phyloP scores from a whole-genome alignment of 108 stramenopile species.

The Nannochloropsis salina region DNA sequence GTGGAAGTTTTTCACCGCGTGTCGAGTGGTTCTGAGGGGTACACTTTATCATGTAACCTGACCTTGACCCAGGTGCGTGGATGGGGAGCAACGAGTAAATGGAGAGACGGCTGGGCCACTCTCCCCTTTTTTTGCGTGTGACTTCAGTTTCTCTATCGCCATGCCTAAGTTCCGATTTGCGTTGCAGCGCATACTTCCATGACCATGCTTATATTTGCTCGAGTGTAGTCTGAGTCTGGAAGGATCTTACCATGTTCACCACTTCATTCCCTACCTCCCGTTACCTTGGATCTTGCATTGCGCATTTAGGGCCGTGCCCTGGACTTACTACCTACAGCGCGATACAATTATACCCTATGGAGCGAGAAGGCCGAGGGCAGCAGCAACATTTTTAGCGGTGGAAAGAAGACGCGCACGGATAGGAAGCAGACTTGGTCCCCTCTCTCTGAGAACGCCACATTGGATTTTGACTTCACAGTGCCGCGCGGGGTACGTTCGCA shows the following conservation, averaged over 20 bases:
- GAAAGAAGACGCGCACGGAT: neutral
- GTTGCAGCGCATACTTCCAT: no score
- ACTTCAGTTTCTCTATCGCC: no score
- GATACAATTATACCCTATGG: conserved; percentile 5
- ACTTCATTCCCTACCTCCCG: neutral
- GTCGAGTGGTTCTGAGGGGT: neutral
- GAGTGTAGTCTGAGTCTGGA: no score
- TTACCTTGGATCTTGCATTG: neutral
- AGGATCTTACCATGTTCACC: neutral
- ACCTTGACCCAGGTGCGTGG: neutral
- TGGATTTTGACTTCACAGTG: neutral
- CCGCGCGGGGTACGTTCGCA: neutral
- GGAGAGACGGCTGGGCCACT: neutral
- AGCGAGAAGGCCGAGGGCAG: neutral
- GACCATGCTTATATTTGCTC: no score
- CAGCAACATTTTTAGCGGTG: neutral
- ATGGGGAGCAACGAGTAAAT: neutral
- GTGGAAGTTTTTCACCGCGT: neutral
- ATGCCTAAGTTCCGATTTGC: no score
- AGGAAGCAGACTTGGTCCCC: neutral
- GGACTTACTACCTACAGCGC: neutral
- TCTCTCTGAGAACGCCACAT: neutral
- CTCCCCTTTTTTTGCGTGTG: no score
- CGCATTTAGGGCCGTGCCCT: neutral
- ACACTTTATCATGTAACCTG: neutral